Conservation (phyloP, 2,329 filamentous ascomycete species). For the Drechslera avenae region DNA sequence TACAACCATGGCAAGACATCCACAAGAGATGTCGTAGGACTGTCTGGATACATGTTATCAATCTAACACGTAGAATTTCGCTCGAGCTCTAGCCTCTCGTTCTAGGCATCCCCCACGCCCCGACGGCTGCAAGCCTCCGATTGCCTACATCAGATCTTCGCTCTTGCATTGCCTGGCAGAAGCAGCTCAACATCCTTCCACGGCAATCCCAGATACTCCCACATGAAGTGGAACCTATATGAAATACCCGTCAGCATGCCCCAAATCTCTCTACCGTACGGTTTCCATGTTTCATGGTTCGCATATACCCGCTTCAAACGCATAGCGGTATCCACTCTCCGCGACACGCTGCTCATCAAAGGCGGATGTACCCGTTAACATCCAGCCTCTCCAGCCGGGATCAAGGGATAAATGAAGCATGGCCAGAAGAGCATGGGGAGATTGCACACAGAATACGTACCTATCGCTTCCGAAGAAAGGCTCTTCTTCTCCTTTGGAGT, state of each 20-base stretch:
- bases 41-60: neutral
- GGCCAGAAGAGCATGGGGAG: neutral
- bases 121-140: neutral
- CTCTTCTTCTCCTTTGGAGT: constrained; percentile 63
- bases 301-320: constrained; percentile 8
- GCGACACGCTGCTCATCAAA: constrained; percentile 16
- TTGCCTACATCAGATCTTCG: constrained; percentile 37
- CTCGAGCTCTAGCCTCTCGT: neutral
- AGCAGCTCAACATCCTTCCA: constrained; percentile 60
- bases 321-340: constrained; percentile 4
- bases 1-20: constrained; percentile 1
- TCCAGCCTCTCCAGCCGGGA: neutral
- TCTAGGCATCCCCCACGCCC: neutral
- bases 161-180: constrained; percentile 33
- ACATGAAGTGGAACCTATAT: constrained; percentile 69
- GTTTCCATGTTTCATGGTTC: constrained; percentile 25
- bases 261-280: neutral
- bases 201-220: constrained; percentile 66
- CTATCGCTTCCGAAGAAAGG: constrained; percentile 80
- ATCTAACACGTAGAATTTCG: neutral
- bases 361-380: constrained; percentile 4
- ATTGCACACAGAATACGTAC: constrained; percentile 42
- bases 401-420: neutral
- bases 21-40: constrained; percentile 2
- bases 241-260: constrained; percentile 16